A percentile compares a stretch with the other conserved stretches of the same genome.
phyloP scores from a whole-genome alignment of 345 rosid species.

The Rhodamnia rubescens region DNA sequence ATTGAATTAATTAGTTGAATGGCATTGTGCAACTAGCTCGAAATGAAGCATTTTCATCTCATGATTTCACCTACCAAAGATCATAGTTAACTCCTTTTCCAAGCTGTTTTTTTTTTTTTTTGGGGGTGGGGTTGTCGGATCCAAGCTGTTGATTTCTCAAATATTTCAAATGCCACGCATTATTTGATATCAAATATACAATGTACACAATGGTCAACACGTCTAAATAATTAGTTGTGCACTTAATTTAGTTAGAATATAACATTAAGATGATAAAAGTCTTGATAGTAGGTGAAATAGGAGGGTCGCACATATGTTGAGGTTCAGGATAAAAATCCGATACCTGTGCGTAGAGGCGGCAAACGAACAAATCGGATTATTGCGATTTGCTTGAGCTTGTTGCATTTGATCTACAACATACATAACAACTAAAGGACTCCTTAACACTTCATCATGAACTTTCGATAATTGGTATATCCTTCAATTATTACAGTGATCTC shows the following conservation, averaged over 20 bases:
- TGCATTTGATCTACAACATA: neutral
- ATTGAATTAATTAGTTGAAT: neutral
- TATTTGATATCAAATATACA: neutral
- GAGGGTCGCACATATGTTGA: neutral
- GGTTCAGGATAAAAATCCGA: neutral
- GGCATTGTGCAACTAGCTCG: neutral
- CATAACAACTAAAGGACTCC: neutral
- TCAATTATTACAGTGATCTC: neutral
- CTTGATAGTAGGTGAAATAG: neutral
- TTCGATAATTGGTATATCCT: neutral
- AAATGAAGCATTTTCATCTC: neutral
- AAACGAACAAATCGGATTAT: neutral
- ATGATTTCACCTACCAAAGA: neutral
- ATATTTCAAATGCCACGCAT: neutral
- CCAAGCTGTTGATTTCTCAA: neutral
- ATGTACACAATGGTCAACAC: rapidly evolving
- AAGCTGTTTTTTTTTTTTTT: too few species aligned
- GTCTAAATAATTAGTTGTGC: neutral
- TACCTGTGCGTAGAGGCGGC: neutral
- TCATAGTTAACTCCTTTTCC: neutral
- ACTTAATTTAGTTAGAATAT: neutral
- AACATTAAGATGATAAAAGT: neutral
- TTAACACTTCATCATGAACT: neutral
- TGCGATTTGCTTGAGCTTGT: neutral
- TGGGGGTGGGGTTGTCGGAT: too few species aligned